These are phyloP conservation scores for Fagus sylvatica DNA, from an alignment of 306 rosid genomes.

Conservation along the genomic window DNA sequence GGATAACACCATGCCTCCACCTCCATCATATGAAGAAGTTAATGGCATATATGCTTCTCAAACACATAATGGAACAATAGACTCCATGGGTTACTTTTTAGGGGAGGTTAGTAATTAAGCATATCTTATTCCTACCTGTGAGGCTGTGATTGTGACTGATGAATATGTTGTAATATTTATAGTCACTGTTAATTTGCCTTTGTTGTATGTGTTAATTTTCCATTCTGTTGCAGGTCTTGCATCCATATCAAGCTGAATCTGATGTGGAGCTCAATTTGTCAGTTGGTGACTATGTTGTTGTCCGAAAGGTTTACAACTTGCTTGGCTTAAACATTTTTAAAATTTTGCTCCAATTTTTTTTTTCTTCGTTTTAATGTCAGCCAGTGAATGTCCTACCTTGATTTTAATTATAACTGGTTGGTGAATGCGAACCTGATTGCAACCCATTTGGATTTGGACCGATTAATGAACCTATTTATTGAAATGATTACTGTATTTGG, in stretches of 20 bases:
- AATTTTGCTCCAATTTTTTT: background rate
- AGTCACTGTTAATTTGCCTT: constrained; percentile 14
- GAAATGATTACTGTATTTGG: background rate
- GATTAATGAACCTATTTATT: background rate
- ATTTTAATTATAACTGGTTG: background rate
- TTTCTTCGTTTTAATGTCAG: no score
- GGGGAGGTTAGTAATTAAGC: constrained; percentile 68
- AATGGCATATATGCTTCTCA: constrained; percentile 81
- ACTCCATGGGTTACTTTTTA: constrained; percentile 76
- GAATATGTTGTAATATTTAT: background rate
- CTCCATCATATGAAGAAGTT: constrained; percentile 86
- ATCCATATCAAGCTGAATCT: constrained; percentile 79
- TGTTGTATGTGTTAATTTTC: constrained; percentile 15
- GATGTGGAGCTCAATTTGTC: constrained; percentile 83
- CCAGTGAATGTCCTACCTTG: background rate
- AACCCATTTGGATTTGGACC: background rate
- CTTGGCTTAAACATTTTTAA: constrained; percentile 16
- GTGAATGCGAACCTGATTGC: background rate
- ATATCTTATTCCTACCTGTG: background rate
- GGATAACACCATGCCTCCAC: constrained; percentile 76
- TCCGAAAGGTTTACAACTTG: constrained; percentile 71
- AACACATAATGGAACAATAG: constrained; percentile 65
- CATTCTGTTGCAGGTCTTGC: constrained; percentile 58
- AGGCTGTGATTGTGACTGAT: background rate
- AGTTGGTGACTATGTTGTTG: constrained; percentile 79